Base-by-base conservation (phyloP, 2,329 filamentous ascomycete genomes). In the Fusarium beomiforme region DNA sequence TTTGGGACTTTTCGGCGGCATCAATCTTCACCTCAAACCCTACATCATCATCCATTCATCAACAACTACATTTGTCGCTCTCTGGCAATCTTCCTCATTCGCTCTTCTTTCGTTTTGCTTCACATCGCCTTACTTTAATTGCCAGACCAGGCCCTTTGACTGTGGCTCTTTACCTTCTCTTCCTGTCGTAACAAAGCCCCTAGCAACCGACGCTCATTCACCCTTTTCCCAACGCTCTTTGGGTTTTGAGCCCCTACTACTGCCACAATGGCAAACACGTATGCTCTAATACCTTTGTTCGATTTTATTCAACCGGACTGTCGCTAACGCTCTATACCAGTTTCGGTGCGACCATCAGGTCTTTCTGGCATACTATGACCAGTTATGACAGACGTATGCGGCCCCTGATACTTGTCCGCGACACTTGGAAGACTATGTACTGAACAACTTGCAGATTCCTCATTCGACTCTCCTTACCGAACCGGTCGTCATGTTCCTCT, bases 301-400 rank as follows among this genome's bases (percentile, higher is more conserved):
- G 33, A 49, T n/a, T 31, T 26, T 37, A 17, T n/a, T 23, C n/a
- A 12, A 29, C 36, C 29, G 31, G 14, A 37, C 46, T 36, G 24
- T 69, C 53, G 60, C 71, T 78, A 71, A 78, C 55, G 16, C 34
- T 43, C 43, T 8, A 2, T 11, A 46, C 21, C 74, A 91, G 91
- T 78, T 82, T 95, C 78, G 87, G 89, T 76, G 88, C 88, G 76
- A 90, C 92, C 82, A 92, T 96, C 83, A 92, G 92, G 83, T 93
- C 92, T 69, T 95, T 99, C 85, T 99, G 96, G 96, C 96, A 98
- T 87, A 90, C 92, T 75, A 96, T 91, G 88, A 91, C 89, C 82
- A 91, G 89, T 76, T 85, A 91, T 84, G 89, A 91, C 80, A 84
- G 89, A 83, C 89, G 89, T 91, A 83, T 79, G 89, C 69, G 53